Conservation (phyloP, 176 grass and related monocot species). For the Chloris gayana region DNA sequence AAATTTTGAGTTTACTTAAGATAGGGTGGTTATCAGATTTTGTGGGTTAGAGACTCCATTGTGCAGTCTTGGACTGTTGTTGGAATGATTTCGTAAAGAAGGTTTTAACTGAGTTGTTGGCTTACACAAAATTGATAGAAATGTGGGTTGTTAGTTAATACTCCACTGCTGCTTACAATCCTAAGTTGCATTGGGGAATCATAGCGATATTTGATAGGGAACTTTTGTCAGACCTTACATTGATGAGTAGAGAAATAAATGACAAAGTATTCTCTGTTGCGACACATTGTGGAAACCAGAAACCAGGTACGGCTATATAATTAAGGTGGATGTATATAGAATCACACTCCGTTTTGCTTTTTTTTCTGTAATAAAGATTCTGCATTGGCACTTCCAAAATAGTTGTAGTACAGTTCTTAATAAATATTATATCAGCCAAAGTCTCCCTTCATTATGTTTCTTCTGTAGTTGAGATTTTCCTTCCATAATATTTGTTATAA, state of each 20-base stretch:
- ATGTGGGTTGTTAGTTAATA: neutral
- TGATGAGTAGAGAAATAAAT: conserved; percentile 1
- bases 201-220: neutral
- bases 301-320: neutral
- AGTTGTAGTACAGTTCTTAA: neutral
- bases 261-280: neutral
- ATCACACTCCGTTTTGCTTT: neutral
- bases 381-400: neutral
- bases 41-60: neutral
- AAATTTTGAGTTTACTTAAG: neutral
- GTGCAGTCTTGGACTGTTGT: neutral
- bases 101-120: neutral
- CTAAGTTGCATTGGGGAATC: neutral
- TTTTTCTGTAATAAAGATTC: neutral
- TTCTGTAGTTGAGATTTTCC: neutral
- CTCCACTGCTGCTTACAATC: neutral
- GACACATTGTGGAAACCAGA: neutral
- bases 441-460: neutral
- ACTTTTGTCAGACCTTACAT: neutral
- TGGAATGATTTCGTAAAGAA: neutral
- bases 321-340: neutral
- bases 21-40: neutral
- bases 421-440: neutral
- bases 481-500: neutral
- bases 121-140: neutral